Conservation (phyloP, 2,329 filamentous ascomycete genomes). For the Curvularia lunata region DNA sequence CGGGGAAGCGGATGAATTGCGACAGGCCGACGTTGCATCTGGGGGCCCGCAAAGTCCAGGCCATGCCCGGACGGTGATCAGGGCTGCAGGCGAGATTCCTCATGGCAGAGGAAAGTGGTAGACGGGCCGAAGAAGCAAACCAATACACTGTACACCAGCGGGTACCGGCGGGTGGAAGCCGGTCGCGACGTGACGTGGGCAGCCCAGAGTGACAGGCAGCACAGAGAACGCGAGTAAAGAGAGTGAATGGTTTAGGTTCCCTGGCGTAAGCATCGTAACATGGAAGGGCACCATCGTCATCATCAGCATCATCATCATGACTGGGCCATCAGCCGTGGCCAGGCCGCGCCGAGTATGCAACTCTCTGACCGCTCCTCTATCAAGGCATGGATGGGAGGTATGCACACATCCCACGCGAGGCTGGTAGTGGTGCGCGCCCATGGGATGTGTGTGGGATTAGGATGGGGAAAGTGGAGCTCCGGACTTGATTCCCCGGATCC, state of each 20-base stretch:
- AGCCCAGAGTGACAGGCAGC: conserved; percentile 3
- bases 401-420: conserved; percentile 35
- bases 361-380: conserved; percentile 35
- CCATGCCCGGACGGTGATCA: conserved; percentile 37
- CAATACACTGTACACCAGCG: conserved; percentile 9
- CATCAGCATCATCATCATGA: background rate
- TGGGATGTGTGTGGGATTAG: conserved; percentile 2
- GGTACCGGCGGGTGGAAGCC: background rate
- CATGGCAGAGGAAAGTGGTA: conserved; percentile 7
- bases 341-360: conserved; percentile 19
- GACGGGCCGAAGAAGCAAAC: conserved; percentile 24
- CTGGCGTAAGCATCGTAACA: conserved; percentile 10
- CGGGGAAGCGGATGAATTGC: conserved; percentile 41
- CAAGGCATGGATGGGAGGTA: conserved; percentile 11
- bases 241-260: conserved; percentile 8
- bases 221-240: background rate
- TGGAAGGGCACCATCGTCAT: background rate
- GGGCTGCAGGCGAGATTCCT: conserved; percentile 7
- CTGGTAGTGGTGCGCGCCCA: conserved; percentile 20
- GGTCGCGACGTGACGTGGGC: conserved; percentile 17
- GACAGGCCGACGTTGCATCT: conserved; percentile 40
- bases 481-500: conserved; percentile 35
- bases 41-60: conserved; percentile 33
- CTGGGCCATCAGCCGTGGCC: background rate
- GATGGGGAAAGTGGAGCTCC: conserved; percentile 33